Percentiles rank a stretch among this genome's conserved stretches.
These are phyloP conservation scores for Barbarea vulgaris DNA, from an alignment of 345 rosid genomes.

Conservation along the genomic window DNA sequence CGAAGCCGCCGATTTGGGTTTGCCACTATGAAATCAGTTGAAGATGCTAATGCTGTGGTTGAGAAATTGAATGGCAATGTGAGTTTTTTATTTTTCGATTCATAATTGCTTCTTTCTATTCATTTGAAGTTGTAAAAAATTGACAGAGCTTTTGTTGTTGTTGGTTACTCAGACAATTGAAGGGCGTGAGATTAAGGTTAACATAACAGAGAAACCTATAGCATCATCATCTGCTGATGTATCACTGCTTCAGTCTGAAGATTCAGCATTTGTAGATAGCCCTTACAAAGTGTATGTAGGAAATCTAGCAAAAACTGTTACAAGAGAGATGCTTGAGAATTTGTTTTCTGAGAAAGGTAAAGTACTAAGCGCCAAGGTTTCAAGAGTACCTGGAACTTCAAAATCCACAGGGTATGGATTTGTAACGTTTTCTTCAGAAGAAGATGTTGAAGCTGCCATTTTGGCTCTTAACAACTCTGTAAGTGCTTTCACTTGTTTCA, in stretches of 20 bases:
- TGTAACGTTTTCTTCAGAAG: slow-evolving; percentile 78
- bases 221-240: slow-evolving; percentile 48
- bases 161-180: slow-evolving; percentile 57
- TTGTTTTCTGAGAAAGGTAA: slow-evolving; percentile 74
- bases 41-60: slow-evolving; percentile 75
- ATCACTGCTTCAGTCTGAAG: slow-evolving; percentile 64
- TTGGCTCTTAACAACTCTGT: slow-evolving; percentile 72
- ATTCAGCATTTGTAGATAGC: slow-evolving; percentile 68
- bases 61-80: slow-evolving; percentile 88
- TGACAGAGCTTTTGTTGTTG: slow-evolving; percentile 2
- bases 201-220: slow-evolving; percentile 81
- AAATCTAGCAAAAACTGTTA: slow-evolving; percentile 86
- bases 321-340: slow-evolving; percentile 58
- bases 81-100: slow-evolving; percentile 22
- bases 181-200: slow-evolving; percentile 83
- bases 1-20: slow-evolving; percentile 87
- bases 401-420: slow-evolving; percentile 88
- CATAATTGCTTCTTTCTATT: background rate
- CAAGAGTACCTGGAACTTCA: slow-evolving; percentile 79
- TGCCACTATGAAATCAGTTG: slow-evolving; percentile 80
- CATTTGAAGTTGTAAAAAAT: background rate
- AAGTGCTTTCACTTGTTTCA: slow-evolving; percentile 43
- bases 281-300: slow-evolving; percentile 80
- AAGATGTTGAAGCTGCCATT: slow-evolving; percentile 77
- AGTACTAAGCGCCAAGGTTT: slow-evolving; percentile 81